A percentile compares a stretch with the other conserved stretches of the same genome.
phyloP scores from a whole-genome alignment of 1,284 basidiomycete genomes.

The Fistulina hepatica region DNA sequence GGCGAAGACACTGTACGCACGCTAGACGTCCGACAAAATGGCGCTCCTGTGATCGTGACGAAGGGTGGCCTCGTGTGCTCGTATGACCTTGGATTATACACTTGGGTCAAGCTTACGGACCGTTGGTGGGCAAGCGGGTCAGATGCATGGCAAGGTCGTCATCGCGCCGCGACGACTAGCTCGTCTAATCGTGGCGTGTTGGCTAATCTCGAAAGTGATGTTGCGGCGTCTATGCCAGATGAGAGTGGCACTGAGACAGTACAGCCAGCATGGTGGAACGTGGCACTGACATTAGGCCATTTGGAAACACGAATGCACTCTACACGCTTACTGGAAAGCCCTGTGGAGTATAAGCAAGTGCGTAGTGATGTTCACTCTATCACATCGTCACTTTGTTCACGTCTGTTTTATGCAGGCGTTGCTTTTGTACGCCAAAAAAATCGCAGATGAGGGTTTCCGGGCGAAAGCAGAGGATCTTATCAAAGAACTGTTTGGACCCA shows the following conservation, averaged over 20 bases:
- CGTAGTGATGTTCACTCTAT: neutral
- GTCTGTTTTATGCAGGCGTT: conserved; percentile 37
- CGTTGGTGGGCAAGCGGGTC: conserved; percentile 75
- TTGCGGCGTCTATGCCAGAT: conserved; percentile 31
- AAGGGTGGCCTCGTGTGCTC: conserved; percentile 67
- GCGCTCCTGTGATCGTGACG: conserved; percentile 63
- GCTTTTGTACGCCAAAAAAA: conserved; percentile 65
- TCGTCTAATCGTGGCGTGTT: conserved; percentile 39
- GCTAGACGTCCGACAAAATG: conserved; percentile 63
- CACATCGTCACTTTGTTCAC: neutral
- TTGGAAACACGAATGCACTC: conserved; percentile 72
- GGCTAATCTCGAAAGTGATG: conserved; percentile 42
- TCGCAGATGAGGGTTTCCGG: conserved; percentile 79
- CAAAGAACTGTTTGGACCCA: conserved; percentile 76
- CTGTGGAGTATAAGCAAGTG: conserved; percentile 58
- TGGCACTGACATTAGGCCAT: conserved; percentile 74
- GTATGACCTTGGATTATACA: conserved; percentile 54
- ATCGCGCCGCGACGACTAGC: conserved; percentile 31
- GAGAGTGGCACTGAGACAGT: conserved; percentile 30
- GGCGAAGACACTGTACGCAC: conserved; percentile 47
- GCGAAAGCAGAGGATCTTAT: conserved; percentile 82
- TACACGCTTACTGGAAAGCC: conserved; percentile 63
- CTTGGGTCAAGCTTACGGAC: conserved; percentile 69
- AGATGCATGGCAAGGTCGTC: conserved; percentile 67
- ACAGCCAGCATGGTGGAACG: conserved; percentile 64